These are phyloP conservation scores for Diaporthe destruens DNA, from an alignment of 2,329 filamentous ascomycete species.

Conservation along the genomic window DNA sequence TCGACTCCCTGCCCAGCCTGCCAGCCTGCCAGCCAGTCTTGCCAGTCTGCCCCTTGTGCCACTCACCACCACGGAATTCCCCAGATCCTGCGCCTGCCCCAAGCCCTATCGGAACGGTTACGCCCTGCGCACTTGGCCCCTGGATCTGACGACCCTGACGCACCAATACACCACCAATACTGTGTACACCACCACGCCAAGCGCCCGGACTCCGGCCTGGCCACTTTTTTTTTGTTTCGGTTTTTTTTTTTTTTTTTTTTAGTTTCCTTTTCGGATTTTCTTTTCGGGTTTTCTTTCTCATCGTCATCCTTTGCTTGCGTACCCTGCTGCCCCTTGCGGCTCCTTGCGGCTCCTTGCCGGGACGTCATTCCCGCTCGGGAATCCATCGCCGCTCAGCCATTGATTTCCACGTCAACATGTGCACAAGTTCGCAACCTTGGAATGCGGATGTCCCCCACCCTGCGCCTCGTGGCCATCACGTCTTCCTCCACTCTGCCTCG, in stretches of 20 bases:
- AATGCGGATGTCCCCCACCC: slow-evolving; percentile 25
- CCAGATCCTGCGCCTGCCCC: slow-evolving; percentile 20
- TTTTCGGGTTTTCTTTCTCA: neutral
- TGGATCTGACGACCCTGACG: slow-evolving; percentile 26
- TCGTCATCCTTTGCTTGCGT: neutral
- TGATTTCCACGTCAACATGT: slow-evolving; percentile 15
- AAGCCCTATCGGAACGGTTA: slow-evolving; percentile 20
- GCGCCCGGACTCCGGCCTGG: slow-evolving; percentile 31
- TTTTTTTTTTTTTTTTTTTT: too few species aligned
- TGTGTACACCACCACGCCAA: slow-evolving; percentile 23
- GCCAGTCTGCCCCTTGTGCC: too few species aligned
- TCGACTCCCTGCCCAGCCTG: slow-evolving; percentile 22
- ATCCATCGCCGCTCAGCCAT: neutral
- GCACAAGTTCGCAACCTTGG: neutral
- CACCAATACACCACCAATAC: too few species aligned
- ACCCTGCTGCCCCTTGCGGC: neutral
- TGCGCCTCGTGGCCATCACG: slow-evolving; percentile 12
- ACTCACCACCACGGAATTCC: slow-evolving; percentile 19
- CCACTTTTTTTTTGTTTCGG: too few species aligned
- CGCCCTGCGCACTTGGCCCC: slow-evolving; percentile 22
- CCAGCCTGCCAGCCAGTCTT: too few species aligned
- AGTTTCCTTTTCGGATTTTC: neutral
- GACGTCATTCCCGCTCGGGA: slow-evolving; percentile 16
- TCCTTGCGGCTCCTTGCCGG: neutral
- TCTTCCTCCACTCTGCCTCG: neutral